phyloP scores from a whole-genome alignment of 2,329 filamentous ascomycete species.

The Pseudocercospora fijiensis region DNA sequence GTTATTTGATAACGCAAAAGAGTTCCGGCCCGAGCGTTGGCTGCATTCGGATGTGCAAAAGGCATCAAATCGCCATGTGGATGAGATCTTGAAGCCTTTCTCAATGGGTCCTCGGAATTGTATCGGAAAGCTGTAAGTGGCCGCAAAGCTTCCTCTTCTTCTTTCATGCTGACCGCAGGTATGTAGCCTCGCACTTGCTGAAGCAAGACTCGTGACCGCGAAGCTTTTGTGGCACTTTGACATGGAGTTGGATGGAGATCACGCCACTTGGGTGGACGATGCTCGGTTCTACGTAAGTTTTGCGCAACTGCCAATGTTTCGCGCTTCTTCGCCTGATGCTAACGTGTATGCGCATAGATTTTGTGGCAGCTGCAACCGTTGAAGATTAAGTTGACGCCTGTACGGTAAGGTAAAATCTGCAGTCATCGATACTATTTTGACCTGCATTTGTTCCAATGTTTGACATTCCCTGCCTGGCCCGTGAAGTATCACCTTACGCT shows the following conservation, averaged over 20 bases:
- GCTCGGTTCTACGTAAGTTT: slow-evolving; percentile 28
- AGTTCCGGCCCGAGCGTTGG: slow-evolving; percentile 37
- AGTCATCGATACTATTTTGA: too few relatives aligned
- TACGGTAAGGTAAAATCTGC: too few relatives aligned
- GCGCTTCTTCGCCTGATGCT: neutral
- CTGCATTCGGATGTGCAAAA: slow-evolving; percentile 25
- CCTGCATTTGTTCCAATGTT: neutral
- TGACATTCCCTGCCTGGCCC: too few relatives aligned
- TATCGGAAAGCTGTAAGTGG: slow-evolving; percentile 29
- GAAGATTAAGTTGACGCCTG: slow-evolving; percentile 20
- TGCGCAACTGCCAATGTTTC: neutral
- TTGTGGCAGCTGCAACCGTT: slow-evolving; percentile 26
- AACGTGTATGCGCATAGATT: slow-evolving; percentile 18
- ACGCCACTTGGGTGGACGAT: slow-evolving; percentile 27
- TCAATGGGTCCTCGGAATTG: slow-evolving; percentile 34
- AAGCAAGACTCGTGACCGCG: slow-evolving; percentile 25
- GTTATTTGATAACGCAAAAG: slow-evolving; percentile 29
- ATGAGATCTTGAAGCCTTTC: slow-evolving; percentile 37
- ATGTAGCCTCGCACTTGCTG: slow-evolving; percentile 25
- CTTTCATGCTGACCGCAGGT: neutral
- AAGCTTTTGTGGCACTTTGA: slow-evolving; percentile 30
- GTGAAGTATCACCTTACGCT: too few relatives aligned
- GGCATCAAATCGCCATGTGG: slow-evolving; percentile 18
- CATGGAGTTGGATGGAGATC: slow-evolving; percentile 26
- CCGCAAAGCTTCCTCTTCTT: neutral